phyloP scores from a whole-genome alignment of 768 basidiomycete species.

The Chalciporus pseudorubinellus region DNA sequence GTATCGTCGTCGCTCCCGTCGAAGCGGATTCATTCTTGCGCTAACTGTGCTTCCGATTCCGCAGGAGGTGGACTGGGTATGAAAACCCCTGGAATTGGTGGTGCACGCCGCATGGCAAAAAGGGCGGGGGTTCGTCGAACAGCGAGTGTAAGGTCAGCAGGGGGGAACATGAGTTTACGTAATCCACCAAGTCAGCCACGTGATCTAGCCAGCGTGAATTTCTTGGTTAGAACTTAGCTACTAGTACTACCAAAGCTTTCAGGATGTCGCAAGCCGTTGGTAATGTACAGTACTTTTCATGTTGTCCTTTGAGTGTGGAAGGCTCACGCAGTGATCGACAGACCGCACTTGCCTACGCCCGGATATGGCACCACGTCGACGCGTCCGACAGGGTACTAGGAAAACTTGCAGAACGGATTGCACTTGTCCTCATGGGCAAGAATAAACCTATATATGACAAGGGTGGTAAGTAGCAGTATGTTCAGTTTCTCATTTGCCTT shows the following conservation, averaged over 20 bases:
- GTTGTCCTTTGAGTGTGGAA: not conserved
- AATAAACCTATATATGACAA: constrained; percentile 98
- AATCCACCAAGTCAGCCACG: no score
- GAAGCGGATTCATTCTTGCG: constrained; percentile 53
- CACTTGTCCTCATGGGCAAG: constrained; percentile 96
- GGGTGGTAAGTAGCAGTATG: constrained; percentile 52
- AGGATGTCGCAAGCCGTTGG: constrained; percentile 80
- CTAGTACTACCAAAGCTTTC: not conserved
- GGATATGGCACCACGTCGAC: constrained; percentile 95
- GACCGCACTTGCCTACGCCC: constrained; percentile 95
- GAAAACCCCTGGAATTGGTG: constrained; percentile 65
- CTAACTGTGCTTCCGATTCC: constrained; percentile 49
- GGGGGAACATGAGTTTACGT: no score
- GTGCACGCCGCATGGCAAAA: constrained; percentile 36
- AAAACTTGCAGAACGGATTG: constrained; percentile 91
- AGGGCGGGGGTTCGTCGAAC: constrained; percentile 43
- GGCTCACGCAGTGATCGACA: constrained; percentile 32
- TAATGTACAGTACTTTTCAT: constrained; percentile 50
- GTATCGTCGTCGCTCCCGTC: constrained; percentile 42
- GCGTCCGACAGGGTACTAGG: constrained; percentile 90
- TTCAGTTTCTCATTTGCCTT: not conserved
- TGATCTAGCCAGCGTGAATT: not conserved
- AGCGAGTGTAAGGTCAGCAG: no score
- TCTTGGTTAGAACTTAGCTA: not conserved
- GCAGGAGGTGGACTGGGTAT: constrained; percentile 53